These are phyloP conservation scores for Chaetoceros tenuissimus DNA, from an alignment of 108 stramenopile species.

Conservation along the genomic window DNA sequence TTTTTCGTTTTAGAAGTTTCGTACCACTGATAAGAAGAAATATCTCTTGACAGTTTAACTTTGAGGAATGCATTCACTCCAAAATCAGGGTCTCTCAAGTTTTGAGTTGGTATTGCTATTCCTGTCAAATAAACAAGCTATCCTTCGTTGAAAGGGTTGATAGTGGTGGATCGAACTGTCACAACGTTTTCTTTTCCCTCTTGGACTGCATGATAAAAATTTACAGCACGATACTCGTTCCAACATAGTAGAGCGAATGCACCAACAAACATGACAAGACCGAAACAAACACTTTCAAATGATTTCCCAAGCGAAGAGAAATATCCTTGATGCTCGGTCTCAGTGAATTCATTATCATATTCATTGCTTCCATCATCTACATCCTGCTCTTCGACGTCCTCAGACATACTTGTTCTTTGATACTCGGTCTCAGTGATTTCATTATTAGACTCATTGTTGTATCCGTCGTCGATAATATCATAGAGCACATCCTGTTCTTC, in stretches of 20 bases:
- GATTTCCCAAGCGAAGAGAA: constrained; percentile 10
- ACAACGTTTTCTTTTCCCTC: constrained; percentile 16
- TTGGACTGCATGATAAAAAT: constrained; percentile 15
- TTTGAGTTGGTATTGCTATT: not conserved
- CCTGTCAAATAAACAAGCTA: constrained; percentile 14
- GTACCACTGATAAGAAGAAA: constrained; percentile 25
- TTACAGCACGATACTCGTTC: constrained; percentile 26
- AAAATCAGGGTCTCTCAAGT: constrained; percentile 8
- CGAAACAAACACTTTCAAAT: constrained; percentile 8
- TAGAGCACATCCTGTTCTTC: too few species aligned
- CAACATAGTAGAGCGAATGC: constrained; percentile 13
- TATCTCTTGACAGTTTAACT: constrained; percentile 9
- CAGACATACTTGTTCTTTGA: too few species aligned
- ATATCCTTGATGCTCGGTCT: constrained; percentile 10
- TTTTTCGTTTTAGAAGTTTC: constrained; percentile 3
- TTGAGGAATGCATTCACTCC: not conserved
- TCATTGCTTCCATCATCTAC: too few species aligned
- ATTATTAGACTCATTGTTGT: too few species aligned
- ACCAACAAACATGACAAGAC: constrained; percentile 12
- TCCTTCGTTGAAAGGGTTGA: constrained; percentile 6
- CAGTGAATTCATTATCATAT: too few species aligned
- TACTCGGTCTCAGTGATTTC: too few species aligned
- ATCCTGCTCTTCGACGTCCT: too few species aligned
- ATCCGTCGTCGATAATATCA: too few species aligned
- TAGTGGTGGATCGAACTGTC: constrained; percentile 2